Base-by-base conservation (phyloP, 1,284 basidiomycete species). In the Trichosporon sp. region DNA sequence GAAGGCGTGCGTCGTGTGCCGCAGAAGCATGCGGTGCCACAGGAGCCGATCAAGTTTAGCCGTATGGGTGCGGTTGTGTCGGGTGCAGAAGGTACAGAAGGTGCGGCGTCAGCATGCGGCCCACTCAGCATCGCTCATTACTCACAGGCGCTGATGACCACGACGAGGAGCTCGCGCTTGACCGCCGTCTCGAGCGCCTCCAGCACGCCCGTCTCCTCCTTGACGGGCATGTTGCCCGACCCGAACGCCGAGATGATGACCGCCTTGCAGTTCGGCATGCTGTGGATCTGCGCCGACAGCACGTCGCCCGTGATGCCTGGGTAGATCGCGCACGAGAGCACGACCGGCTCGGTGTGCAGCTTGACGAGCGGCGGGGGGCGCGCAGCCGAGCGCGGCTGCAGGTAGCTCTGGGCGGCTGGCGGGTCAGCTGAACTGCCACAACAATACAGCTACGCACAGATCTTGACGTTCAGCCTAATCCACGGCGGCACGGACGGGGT, bases 231-330 rank as follows among this genome's bases (percentile, higher is more conserved):
- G 67, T 82, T 81, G 7, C 80, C 80, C 64, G 70, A 73, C 3
- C 80, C 80, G 60, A 81, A 82, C 1, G 80, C 80, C 6, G 72
- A 75, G 34, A 82, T 77, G 62, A 82, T 80, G 65, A 82, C 78
- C 0, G 79, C 80, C 47, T 70, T 67, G 68, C 80, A 82, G 0
- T 75, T 78, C 12, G 80, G 80, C 56, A 82, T 74, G 58, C 76
- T 74, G 34, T 74, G 74, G 53, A 81, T 76, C 70, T 82, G 80
- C 13, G 80, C 78, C 9, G 76, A 75, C 29, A 82, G 76, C 60
- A 81, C 72, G 1, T 71, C 68, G 38, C 80, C 80, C 6, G 80
- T 80, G 65, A 82, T 78, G 6, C 80, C 73, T 21, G 78, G 73
- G 74, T 81, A 71, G 70, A 80, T 74, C 42, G 75, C 68, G 71